phyloP scores from a whole-genome alignment of 306 rosid genomes.

The Comarum palustre region DNA sequence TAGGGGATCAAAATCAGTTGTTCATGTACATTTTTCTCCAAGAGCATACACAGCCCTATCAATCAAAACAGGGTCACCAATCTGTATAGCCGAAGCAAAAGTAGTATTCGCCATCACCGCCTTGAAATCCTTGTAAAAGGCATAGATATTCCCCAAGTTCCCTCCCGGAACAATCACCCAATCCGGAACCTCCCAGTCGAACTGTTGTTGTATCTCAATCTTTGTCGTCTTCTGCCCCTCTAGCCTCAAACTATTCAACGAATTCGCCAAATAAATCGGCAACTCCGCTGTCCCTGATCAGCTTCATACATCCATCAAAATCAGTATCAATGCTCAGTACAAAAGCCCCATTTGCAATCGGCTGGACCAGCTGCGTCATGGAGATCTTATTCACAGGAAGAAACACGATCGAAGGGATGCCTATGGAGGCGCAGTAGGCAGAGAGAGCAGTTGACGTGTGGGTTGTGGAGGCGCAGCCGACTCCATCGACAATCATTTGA shows the following conservation, averaged over 20 bases:
- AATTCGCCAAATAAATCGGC: slow-evolving; percentile 77
- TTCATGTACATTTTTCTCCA: slow-evolving; percentile 74
- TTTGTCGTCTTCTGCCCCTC: slow-evolving; percentile 89
- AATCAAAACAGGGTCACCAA: slow-evolving; percentile 80
- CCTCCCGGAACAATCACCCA: slow-evolving; percentile 90
- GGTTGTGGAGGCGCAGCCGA: slow-evolving; percentile 77
- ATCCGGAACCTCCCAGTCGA: slow-evolving; percentile 81
- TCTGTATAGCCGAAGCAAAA: slow-evolving; percentile 77
- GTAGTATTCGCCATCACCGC: slow-evolving; percentile 58
- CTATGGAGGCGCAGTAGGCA: slow-evolving; percentile 71
- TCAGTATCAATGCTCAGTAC: slow-evolving; percentile 71
- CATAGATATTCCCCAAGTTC: slow-evolving; percentile 71
- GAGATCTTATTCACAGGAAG: slow-evolving; percentile 78
- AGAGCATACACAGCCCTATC: slow-evolving; percentile 80
- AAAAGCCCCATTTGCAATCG: slow-evolving; percentile 67
- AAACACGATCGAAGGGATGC: slow-evolving; percentile 78
- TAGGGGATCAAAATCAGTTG: slow-evolving; percentile 86
- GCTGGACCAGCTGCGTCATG: slow-evolving; percentile 71
- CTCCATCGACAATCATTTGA: slow-evolving; percentile 57
- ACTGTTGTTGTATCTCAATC: slow-evolving; percentile 73
- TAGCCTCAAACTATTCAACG: slow-evolving; percentile 62
- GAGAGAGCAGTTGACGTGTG: slow-evolving; percentile 78
- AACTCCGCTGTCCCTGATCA: slow-evolving; percentile 63
- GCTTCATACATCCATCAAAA: slow-evolving; percentile 80
- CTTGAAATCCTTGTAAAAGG: slow-evolving; percentile 67